Base-by-base conservation (phyloP, 352 stramenopile genomes). In the Globisporangium carolinianum region DNA sequence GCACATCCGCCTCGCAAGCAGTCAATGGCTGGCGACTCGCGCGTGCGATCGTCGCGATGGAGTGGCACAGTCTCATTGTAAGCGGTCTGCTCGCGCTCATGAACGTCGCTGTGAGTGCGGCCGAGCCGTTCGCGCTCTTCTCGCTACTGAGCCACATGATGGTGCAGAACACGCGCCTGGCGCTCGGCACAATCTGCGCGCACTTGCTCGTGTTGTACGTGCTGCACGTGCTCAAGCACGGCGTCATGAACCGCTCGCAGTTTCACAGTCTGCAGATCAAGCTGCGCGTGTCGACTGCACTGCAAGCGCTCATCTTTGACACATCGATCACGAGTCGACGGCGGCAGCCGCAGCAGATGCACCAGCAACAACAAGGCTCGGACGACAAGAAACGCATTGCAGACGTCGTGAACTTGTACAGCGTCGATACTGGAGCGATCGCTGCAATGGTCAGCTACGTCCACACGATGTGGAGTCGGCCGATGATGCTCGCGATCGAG, bases 101-200 rank as follows among this genome's bases (percentile, higher is more conserved):
- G 24, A 79, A 68, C 47, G 55, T 80, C 5, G 51, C 67, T 12
- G 81, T 69, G 51, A 71, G 78, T 55, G 47, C 69, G 5, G 62
- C 61, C 37, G 70, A 70, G 9, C 73, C 76, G 5, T 58, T 83
- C 4, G 61, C 77, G 15, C 66, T 86, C 3, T 86, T 73, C 59
- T 54, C 66, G 57, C 57, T 86, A 51, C 61, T 81, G 46, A 57
- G 5, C 4, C 55, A 63, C 6, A 65, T 65, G 53, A 64, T 73
- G 5, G 24, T 24, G 75, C 41, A 3, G 41, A 46, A n/a, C 11
- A 66, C 11, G 72, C 52, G 42, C 59, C 35, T 24, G 18, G 67
- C 59, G 53, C 69, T 74, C 43, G 51, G 47, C 9, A 55, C 65
- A n/a, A 54, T 76, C 5, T 71, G 61, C 24, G 47, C 35, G 35